A percentile compares a stretch with the other conserved stretches of the same genome.
Evolutionary conservation across 345 rosid species (phyloP).

Genomic region (Mercurialis annua): DNA sequence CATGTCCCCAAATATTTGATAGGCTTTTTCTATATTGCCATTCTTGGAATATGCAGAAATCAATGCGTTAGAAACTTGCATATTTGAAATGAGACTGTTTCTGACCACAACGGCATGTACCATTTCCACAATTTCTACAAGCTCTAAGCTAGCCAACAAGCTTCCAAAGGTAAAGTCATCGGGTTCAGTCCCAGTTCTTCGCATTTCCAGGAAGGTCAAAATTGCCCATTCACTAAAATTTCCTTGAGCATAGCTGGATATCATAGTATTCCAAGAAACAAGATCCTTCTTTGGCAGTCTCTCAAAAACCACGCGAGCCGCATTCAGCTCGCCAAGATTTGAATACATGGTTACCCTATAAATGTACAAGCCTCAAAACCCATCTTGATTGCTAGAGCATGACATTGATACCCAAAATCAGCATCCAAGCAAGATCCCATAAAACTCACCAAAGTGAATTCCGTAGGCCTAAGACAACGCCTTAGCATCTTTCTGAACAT

Average conservation of each 20-base stretch:
- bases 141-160: constrained; percentile 49
- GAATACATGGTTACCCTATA: constrained; percentile 64
- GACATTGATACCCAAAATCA: constrained; percentile 40
- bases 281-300: constrained; percentile 55
- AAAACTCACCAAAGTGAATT: constrained; percentile 53
- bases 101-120: constrained; percentile 45
- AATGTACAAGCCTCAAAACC: constrained; percentile 53
- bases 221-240: constrained; percentile 39
- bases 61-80: constrained; percentile 63
- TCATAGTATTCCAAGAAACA: constrained; percentile 74
- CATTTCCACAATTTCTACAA: constrained; percentile 39
- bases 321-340: constrained; percentile 34
- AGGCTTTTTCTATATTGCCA: constrained; percentile 45
- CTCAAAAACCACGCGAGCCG: constrained; percentile 39
- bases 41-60: constrained; percentile 62
- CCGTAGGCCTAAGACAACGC: constrained; percentile 48
- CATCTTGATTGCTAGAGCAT: constrained; percentile 47
- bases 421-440: constrained; percentile 45
- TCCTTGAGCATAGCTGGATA: constrained; percentile 55
- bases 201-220: constrained; percentile 45
- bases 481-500: constrained; percentile 50
- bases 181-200: constrained; percentile 41
- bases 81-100: constrained; percentile 45
- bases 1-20: constrained; percentile 36
- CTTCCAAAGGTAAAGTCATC: constrained; percentile 79